A percentile compares a stretch with the other conserved stretches of the same genome.
Evolutionary conservation across 208 protist species (phyloP).

Genomic region (Tritrichomonas musculus): DNA sequence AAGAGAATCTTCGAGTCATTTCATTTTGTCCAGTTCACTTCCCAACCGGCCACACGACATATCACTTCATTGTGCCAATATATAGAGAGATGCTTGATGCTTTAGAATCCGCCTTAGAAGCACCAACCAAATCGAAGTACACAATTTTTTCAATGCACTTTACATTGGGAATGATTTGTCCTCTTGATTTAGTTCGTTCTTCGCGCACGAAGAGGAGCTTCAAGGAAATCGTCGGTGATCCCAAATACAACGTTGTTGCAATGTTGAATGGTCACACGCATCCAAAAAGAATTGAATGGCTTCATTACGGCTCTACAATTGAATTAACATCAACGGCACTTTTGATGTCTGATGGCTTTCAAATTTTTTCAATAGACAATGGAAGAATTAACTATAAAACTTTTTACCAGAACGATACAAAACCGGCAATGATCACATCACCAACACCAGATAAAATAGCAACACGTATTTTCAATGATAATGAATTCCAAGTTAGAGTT

Average conservation of each 20-base stretch:
- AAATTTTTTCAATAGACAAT: neutral
- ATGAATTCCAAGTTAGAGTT: neutral
- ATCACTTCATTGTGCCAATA: neutral
- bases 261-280: neutral
- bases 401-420: neutral
- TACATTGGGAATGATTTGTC: neutral
- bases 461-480: neutral
- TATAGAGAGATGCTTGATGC: neutral
- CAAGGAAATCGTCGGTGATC: no score
- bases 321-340: neutral
- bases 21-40: neutral
- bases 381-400: neutral
- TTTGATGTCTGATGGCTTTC: neutral
- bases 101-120: neutral
- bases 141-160: neutral
- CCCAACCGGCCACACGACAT: neutral
- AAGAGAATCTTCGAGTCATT: neutral
- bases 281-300: neutral
- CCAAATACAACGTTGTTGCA: neutral
- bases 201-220: neutral
- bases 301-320: neutral
- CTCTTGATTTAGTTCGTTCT: neutral
- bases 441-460: neutral
- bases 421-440: neutral
- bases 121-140: neutral